Conservation (phyloP, 129 eudicot genomes). For the Tagetes erecta region DNA sequence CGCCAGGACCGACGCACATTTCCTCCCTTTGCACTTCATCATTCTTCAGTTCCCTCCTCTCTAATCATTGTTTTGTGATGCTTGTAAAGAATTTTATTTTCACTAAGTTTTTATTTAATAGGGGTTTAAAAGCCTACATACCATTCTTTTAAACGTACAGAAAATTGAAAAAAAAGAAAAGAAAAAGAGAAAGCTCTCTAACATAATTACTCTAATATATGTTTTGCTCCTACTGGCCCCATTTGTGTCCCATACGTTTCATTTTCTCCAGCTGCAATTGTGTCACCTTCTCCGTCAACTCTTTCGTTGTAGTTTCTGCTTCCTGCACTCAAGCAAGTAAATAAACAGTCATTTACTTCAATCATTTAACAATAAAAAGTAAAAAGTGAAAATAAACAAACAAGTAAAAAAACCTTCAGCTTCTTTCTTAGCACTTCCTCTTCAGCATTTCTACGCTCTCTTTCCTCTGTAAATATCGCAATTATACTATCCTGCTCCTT, state of each 20-base stretch:
- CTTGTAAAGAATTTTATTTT: no score
- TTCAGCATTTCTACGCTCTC: constrained; percentile 69
- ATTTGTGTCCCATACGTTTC: constrained; percentile 31
- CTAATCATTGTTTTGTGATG: no score
- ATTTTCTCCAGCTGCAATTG: constrained; percentile 44
- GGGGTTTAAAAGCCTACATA: not conserved
- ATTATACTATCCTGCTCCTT: constrained; percentile 72
- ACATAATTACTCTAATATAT: no score
- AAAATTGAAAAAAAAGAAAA: not conserved
- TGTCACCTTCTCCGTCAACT: constrained; percentile 58
- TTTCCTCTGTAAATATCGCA: constrained; percentile 73
- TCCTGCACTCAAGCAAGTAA: constrained; percentile 45
- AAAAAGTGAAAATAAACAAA: not conserved
- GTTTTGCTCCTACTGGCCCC: constrained; percentile 17
- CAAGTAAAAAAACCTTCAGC: constrained; percentile 52
- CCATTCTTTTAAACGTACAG: not conserved
- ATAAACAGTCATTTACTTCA: constrained; percentile 7
- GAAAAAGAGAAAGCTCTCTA: not conserved
- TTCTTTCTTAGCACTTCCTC: constrained; percentile 64
- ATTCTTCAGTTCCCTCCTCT: no score
- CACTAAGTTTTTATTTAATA: no score
- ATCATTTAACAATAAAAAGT: not conserved
- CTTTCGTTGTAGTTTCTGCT: constrained; percentile 49
- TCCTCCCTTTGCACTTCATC: no score
- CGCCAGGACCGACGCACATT: no score